phyloP scores from a whole-genome alignment of 1,139 yeast genomes.

The Yamadazyma jaroonii region DNA sequence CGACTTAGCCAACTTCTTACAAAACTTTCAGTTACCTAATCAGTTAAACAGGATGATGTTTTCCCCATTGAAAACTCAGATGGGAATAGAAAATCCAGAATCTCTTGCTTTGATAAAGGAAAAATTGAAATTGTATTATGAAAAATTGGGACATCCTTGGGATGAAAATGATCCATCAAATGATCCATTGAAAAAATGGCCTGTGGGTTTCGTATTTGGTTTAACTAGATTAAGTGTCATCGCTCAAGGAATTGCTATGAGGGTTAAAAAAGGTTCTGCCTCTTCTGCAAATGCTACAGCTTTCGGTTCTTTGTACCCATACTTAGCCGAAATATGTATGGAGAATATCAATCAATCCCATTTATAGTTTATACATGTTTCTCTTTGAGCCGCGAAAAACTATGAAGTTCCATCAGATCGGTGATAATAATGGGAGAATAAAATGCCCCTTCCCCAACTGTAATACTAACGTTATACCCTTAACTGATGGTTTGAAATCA shows the following conservation, averaged over 20 bases:
- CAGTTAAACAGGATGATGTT: constrained; percentile 27
- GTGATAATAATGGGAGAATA: constrained; percentile 6
- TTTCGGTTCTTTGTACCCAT: constrained; percentile 43
- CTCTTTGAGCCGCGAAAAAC: too few species aligned
- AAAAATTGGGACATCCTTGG: constrained; percentile 34
- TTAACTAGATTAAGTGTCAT: constrained; percentile 59
- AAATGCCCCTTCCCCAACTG: constrained; percentile 38
- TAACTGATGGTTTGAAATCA: constrained; percentile 14
- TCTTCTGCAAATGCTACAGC: constrained; percentile 54
- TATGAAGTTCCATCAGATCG: constrained; percentile 10
- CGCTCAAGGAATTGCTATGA: constrained; percentile 66
- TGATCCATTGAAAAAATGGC: constrained; percentile 48
- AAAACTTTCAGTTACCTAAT: constrained; percentile 52
- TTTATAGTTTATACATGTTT: constrained; percentile 1
- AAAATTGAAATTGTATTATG: constrained; percentile 26
- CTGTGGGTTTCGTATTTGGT: constrained; percentile 59
- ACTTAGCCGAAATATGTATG: constrained; percentile 39
- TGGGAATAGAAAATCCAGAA: constrained; percentile 36
- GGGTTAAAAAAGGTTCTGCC: constrained; percentile 57
- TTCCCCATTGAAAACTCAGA: constrained; percentile 27
- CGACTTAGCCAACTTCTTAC: constrained; percentile 60
- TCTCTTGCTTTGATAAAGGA: constrained; percentile 22
- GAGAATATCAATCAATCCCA: constrained; percentile 13
- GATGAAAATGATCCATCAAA: constrained; percentile 29
- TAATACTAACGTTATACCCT: constrained; percentile 33